Percentiles rank a stretch among this genome's conserved stretches.
Evolutionary conservation across 768 basidiomycete species (phyloP).

Genomic region (Naganishia friedmannii): DNA sequence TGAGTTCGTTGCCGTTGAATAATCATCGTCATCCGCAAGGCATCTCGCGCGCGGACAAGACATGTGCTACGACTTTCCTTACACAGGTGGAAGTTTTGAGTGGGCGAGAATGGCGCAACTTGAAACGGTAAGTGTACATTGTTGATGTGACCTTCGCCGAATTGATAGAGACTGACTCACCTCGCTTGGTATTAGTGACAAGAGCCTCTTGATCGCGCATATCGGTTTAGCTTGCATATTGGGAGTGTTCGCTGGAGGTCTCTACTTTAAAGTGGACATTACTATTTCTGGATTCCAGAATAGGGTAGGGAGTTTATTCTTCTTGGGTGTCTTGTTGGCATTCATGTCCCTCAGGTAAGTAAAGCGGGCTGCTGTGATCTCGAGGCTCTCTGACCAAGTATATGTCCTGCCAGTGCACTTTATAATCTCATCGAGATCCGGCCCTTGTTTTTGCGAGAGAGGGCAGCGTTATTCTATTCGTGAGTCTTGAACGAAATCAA

Average conservation of each 20-base stretch:
- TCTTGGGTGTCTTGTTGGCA: slow-evolving; percentile 85
- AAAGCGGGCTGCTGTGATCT: not conserved
- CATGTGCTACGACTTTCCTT: slow-evolving; percentile 74
- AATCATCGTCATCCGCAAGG: not conserved
- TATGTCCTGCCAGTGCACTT: slow-evolving; percentile 59
- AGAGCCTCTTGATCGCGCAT: slow-evolving; percentile 77
- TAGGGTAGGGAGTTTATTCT: slow-evolving; percentile 89
- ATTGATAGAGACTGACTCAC: not conserved
- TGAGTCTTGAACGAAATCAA: no score
- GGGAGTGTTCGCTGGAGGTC: slow-evolving; percentile 83
- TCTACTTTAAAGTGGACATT: slow-evolving; percentile 75
- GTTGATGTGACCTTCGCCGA: not conserved
- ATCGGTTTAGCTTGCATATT: slow-evolving; percentile 65
- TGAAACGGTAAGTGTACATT: slow-evolving; percentile 59
- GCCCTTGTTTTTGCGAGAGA: slow-evolving; percentile 82
- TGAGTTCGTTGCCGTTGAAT: not conserved
- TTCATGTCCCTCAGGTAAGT: slow-evolving; percentile 71
- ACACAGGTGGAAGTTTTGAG: slow-evolving; percentile 81
- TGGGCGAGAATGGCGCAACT: slow-evolving; percentile 78
- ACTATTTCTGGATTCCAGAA: slow-evolving; percentile 87
- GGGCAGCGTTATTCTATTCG: slow-evolving; percentile 83
- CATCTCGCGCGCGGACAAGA: slow-evolving; percentile 12
- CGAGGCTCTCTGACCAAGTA: not conserved
- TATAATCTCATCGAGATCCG: slow-evolving; percentile 82
- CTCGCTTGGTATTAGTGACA: slow-evolving; percentile 59